Evolutionary conservation across 768 basidiomycete species (phyloP), one percentile per base, ranked within the genome.

Genomic region (Daedaleopsis sinensis): DNA sequence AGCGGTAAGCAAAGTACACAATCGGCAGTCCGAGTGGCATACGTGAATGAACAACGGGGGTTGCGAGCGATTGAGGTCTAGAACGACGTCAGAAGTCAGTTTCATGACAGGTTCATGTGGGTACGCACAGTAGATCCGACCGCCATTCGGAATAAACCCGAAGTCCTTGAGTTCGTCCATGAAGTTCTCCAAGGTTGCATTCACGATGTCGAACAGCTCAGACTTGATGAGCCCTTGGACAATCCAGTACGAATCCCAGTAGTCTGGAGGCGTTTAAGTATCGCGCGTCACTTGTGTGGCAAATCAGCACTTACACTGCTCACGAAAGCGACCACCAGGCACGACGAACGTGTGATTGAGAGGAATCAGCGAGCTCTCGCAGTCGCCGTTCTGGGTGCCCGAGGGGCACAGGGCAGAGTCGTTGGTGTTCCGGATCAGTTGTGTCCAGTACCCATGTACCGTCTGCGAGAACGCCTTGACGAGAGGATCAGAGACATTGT

Each of bases 121-220:
- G 19, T 12, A 71, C 76, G 59, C 67, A 89, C 89, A 97, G 69
- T 97, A 97, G 53, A 91, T 93, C 12, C 94, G 82, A 4, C 94
- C 95, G 8, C 96, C 96, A 68, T 97, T 98, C 1, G 96, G 96
- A 63, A 98, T 89, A 77, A 97, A 98, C 0, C 95, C 96, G 67
- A 91, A 85, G 23, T 72, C 70, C 43, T 90, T 85, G 49, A 98
- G 78, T 71, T 96, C 89, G 68, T 98, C 95, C 94, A 97, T 95
- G 70, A 98, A 97, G 76, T 97, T 96, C 64, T 92, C 86, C 37
- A 97, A 77, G 0, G 94, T 91, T 12, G 79, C 85, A 64, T 91
- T 91, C 59, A 83, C 90, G 55, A 91, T 80, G 56, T 79, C 79
- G 66, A 84, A 88, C 13, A 97, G 80, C 64, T 90, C 83, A 1